Evolutionary conservation across 176 grass and related monocot genomes (phyloP), one percentile per base, ranked within the genome.

Genomic region (Elaeis guineensis): DNA sequence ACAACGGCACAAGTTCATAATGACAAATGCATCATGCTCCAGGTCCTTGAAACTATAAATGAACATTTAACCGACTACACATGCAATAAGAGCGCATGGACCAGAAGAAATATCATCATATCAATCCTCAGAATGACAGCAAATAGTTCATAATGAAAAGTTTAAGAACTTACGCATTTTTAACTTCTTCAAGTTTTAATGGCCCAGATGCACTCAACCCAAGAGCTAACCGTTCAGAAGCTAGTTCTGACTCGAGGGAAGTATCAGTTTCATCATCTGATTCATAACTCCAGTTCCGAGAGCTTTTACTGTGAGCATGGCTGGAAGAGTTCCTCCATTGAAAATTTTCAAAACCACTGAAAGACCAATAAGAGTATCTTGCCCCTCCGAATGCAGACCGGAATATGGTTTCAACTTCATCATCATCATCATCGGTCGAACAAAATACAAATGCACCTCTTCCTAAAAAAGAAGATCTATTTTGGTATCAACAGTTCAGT

Each of bases 121-220:
- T 44, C 35, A 12, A 35, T 35, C 8, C 32, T 26, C 32, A 35
- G 32, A 44, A 44, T 2, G 11, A 14, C 35, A 12, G 35, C 14
- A 44, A 35, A 12, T 44, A 12, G 35, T 44, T 44, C 11, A 44
- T 12, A 44, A 44, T 12, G 35, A 44, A 44, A 44, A 44, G 35
- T 14, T 22, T 57, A 21, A 50, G 21, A 65, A 80, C 92, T 91
- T 91, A 97, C 84, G 87, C 92, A 49, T 52, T 89, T 88, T 97
- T 97, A 67, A 97, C 92, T 67, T 97, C 87, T 66, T 97, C 75
- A n/a, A 89, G 73, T 77, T 85, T 97, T 70, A 97, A 60, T 19
- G 87, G 76, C 11, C 84, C 92, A 64, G 69, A 80, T 70, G 70
- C 30, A 49, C 75, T 89, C 87, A 97, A 71, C 21, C 92, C 92